Evolutionary conservation across 805 yeast genomes (phyloP).

Genomic region (Candida insectorum): DNA sequence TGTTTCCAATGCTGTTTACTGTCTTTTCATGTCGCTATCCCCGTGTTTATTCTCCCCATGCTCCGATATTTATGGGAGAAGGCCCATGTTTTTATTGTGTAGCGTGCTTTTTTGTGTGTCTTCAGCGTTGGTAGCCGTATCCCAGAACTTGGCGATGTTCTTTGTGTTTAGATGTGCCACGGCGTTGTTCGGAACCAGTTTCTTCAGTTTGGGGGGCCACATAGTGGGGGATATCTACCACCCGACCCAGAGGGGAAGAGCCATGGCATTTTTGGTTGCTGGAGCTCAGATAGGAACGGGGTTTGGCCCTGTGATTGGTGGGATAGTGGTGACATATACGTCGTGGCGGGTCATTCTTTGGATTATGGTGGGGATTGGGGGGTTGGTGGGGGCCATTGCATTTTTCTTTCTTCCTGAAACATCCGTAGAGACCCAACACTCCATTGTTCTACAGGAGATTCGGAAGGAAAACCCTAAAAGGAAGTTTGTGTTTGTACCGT

Average conservation of each 20-base stretch:
- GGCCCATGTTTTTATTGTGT: slow-evolving; percentile 42
- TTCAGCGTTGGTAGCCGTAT: slow-evolving; percentile 37
- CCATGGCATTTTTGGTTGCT: slow-evolving; percentile 45
- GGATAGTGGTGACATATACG: slow-evolving; percentile 47
- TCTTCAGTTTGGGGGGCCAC: slow-evolving; percentile 52
- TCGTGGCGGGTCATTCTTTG: slow-evolving; percentile 54
- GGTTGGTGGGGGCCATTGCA: slow-evolving; percentile 27
- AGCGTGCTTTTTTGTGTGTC: slow-evolving; percentile 22
- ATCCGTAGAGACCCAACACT: slow-evolving; percentile 23
- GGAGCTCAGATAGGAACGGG: slow-evolving; percentile 57
- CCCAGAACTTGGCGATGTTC: slow-evolving; percentile 53
- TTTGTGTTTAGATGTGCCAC: slow-evolving; percentile 46
- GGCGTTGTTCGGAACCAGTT: slow-evolving; percentile 55
- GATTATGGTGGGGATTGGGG: slow-evolving; percentile 46
- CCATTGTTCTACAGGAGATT: slow-evolving; percentile 18
- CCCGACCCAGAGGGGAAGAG: slow-evolving; percentile 50
- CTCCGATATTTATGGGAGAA: slow-evolving; percentile 52
- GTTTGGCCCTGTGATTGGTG: slow-evolving; percentile 52
- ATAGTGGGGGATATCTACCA: slow-evolving; percentile 48
- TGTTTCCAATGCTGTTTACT: slow-evolving; percentile 48
- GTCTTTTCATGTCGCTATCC: slow-evolving; percentile 49
- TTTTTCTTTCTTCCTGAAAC: slow-evolving; percentile 48
- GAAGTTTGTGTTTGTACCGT: slow-evolving; percentile 39
- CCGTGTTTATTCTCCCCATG: slow-evolving; percentile 50
- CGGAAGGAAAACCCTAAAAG: slow-evolving; percentile 17